Base-by-base conservation (phyloP, 129 eudicot species). In the Tanacetum coccineum region DNA sequence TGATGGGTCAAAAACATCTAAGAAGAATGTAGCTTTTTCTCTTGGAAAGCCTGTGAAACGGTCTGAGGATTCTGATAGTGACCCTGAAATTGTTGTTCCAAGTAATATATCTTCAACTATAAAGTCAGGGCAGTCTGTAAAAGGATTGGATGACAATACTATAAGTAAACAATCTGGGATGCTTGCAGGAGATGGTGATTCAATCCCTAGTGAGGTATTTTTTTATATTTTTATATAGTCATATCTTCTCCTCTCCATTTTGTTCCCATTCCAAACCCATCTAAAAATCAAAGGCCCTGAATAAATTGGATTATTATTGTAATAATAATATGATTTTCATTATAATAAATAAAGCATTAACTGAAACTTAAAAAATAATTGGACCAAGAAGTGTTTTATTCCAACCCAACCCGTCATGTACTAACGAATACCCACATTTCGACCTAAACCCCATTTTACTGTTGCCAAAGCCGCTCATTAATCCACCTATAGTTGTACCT, bases 181-280 rank as follows among this genome's bases (percentile, higher is more conserved):
- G 48, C 42, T 62, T 75, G 57, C 60, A 56, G 83, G 82, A 74
- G 80, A 77, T 74, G 76, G 66, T 76, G 95, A 89, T 78, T 84
- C 93, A 58, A 73, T 94, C 72, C 96, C 96, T 9, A 77, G 81
- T 59, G 97, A 94, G 86, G 99, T 94, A 71, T 65, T n/a, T n/a
- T n/a, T 4, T 51, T 14, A 7, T 47, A 45, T 57, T 59, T 59
- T 36, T 36, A 32, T 36, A 1, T 36, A 49, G n/a, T 49, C 54
- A 49, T 12, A 4, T 49, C 3, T 49, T 49, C 18, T 14, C 53
- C 18, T 7, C 42, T 36, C 9, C 42, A 36, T 7, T 36, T 36
- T 36, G 42, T 36, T 36, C 42, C 42, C 42, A 36, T 36, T 36
- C 42, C 42, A 7, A 36, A 36, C 42, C 42, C 10, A 36, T 36